Percentiles rank a stretch among this genome's conserved stretches.
These are phyloP conservation scores for Termitomyces sp. DNA, from an alignment of 768 basidiomycete species.

Conservation along the genomic window DNA sequence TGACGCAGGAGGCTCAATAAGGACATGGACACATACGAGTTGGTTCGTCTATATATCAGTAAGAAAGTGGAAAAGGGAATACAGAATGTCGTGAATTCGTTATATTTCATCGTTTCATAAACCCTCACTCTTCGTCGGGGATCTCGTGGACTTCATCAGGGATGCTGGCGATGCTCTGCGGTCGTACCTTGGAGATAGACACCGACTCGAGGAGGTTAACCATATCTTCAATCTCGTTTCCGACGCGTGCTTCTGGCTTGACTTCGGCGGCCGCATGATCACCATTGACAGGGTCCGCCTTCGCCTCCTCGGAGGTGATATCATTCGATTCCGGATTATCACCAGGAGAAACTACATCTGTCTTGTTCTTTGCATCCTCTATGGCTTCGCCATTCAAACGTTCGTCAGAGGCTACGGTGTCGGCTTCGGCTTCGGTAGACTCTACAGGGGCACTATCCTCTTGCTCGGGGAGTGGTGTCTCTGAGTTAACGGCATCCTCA, in stretches of 20 bases:
- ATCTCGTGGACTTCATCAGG: conserved; percentile 56
- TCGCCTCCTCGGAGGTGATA: background rate
- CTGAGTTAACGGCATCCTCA: background rate
- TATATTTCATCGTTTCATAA: background rate
- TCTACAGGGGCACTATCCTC: background rate
- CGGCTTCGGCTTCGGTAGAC: background rate
- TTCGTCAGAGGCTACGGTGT: background rate
- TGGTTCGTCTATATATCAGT: background rate
- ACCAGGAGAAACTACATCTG: background rate
- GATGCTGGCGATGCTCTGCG: conserved; percentile 42
- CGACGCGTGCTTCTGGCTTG: conserved; percentile 14
- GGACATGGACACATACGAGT: background rate
- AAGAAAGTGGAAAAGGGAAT: background rate
- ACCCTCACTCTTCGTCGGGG: conserved; percentile 47
- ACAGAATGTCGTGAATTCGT: background rate
- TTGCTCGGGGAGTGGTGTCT: background rate
- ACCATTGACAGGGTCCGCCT: conserved; percentile 10
- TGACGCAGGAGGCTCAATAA: background rate
- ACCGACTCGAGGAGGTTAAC: conserved; percentile 60
- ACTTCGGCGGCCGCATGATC: conserved; percentile 8
- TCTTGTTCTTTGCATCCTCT: background rate
- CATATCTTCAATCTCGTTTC: conserved; percentile 56
- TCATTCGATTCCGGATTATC: conserved; percentile 1
- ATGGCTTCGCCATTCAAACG: background rate
- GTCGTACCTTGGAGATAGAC: conserved; percentile 33